Percentiles rank a stretch among this genome's conserved stretches.
These are phyloP conservation scores for Discostella stelligera DNA, from an alignment of 352 stramenopile species.

Conservation along the genomic window DNA sequence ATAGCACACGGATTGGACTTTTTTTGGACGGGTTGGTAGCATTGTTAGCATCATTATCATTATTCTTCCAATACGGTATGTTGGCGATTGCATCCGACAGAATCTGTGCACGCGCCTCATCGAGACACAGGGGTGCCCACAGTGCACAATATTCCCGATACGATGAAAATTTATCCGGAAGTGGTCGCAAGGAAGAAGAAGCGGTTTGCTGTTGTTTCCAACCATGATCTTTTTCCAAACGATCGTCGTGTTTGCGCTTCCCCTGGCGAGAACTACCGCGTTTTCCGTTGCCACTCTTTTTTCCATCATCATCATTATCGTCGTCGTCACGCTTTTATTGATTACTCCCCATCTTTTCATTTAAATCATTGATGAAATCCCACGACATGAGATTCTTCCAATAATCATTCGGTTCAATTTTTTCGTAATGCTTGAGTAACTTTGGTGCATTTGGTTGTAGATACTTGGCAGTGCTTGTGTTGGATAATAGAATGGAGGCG, in stretches of 20 bases:
- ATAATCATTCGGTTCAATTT: conserved; percentile 57
- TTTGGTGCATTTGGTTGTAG: conserved; percentile 39
- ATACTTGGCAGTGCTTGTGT: conserved; percentile 40
- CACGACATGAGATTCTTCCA: conserved; percentile 75
- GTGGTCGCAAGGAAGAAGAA: conserved; percentile 1
- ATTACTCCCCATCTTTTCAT: conserved; percentile 21
- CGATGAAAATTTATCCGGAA: conserved; percentile 71
- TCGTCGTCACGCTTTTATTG: conserved; percentile 6
- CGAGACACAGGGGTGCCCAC: conserved; percentile 69
- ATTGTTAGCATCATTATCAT: not conserved
- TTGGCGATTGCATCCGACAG: conserved; percentile 58
- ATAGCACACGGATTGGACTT: conserved; percentile 13
- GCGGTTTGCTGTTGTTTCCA: conserved; percentile 26
- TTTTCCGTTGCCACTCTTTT: conserved; percentile 1
- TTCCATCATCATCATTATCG: conserved; percentile 28
- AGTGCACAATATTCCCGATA: conserved; percentile 66
- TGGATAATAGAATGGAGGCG: conserved; percentile 29
- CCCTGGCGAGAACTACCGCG: not conserved
- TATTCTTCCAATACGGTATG: conserved; percentile 32
- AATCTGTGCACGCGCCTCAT: conserved; percentile 66
- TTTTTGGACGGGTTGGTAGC: conserved; percentile 3
- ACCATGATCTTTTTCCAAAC: not conserved
- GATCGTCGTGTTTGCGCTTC: conserved; percentile 9
- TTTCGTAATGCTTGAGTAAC: conserved; percentile 44
- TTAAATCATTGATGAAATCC: conserved; percentile 68